Percentiles rank a stretch among this genome's conserved stretches.
These are phyloP conservation scores for Pholiota microspora DNA, from an alignment of 768 basidiomycete genomes.

Conservation along the genomic window DNA sequence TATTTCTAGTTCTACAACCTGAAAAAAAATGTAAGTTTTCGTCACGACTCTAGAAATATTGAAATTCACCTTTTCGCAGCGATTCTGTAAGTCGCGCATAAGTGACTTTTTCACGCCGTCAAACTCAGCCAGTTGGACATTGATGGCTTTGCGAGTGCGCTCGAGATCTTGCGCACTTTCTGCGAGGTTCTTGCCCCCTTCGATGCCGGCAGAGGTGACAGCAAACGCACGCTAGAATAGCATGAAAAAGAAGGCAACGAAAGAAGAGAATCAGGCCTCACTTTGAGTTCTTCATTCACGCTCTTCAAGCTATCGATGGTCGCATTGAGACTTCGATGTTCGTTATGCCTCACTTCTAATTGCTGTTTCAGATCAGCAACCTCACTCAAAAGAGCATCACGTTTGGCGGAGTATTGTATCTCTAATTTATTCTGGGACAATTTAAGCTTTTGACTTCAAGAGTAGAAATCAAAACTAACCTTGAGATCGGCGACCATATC, in stretches of 20 bases:
- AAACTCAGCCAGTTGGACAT: constrained; percentile 97
- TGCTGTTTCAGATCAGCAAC: constrained; percentile 87
- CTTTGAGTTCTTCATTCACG: constrained; percentile 98
- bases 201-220: constrained; percentile 94
- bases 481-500: constrained; percentile 91
- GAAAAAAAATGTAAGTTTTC: constrained; percentile 8
- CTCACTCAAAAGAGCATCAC: constrained; percentile 86
- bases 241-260: constrained; percentile 3
- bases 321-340: constrained; percentile 80
- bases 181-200: constrained; percentile 94
- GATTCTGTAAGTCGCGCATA: constrained; percentile 98
- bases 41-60: neutral
- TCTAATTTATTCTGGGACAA: constrained; percentile 81
- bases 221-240: constrained; percentile 84
- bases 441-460: constrained; percentile 17
- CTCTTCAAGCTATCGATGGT: constrained; percentile 92
- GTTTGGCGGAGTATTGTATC: constrained; percentile 88
- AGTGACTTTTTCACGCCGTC: constrained; percentile 98
- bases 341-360: constrained; percentile 78
- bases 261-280: constrained; percentile 31
- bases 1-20: constrained; percentile 99
- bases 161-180: constrained; percentile 98
- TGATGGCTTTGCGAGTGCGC: constrained; percentile 93
- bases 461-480: constrained; percentile 38
- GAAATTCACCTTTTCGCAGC: constrained; percentile 88